These are phyloP conservation scores for Tetratostichococcus sp. DNA, from an alignment of 139 green algal genomes.

Conservation along the genomic window DNA sequence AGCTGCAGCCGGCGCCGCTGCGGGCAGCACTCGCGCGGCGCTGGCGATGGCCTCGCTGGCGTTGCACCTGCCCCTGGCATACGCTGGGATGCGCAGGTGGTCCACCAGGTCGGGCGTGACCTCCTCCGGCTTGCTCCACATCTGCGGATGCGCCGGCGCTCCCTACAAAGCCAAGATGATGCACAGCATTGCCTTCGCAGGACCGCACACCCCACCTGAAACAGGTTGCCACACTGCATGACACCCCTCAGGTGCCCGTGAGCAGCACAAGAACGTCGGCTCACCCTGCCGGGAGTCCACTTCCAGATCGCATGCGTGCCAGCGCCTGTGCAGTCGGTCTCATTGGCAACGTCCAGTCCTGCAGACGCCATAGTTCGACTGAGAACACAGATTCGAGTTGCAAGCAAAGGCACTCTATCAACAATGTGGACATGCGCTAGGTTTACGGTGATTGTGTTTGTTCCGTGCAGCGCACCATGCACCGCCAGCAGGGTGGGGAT, in stretches of 20 bases:
- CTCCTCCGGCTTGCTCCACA: background rate
- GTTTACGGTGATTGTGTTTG: no score
- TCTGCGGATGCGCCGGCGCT: background rate
- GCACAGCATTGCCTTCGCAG: no score
- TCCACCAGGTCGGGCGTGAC: background rate
- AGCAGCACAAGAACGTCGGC: background rate
- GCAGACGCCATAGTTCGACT: no score
- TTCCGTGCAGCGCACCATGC: background rate
- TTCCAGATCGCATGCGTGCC: background rate
- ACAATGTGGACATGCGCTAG: no score
- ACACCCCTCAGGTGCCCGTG: no score
- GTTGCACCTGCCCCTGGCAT: background rate
- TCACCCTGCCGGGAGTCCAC: background rate
- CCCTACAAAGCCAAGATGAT: no score
- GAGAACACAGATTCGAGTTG: no score
- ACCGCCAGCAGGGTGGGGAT: slow-evolving; percentile 33
- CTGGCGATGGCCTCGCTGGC: background rate
- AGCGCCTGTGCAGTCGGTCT: slow-evolving; percentile 19
- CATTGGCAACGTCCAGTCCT: background rate
- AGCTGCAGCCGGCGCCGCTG: no score
- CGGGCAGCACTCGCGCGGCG: background rate
- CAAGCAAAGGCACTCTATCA: no score
- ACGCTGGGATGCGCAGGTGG: background rate
- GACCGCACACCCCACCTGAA: no score
- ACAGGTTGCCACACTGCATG: no score